Conservation (phyloP, 2,329 filamentous ascomycete species). For the Hymenoscyphus salicellus region DNA sequence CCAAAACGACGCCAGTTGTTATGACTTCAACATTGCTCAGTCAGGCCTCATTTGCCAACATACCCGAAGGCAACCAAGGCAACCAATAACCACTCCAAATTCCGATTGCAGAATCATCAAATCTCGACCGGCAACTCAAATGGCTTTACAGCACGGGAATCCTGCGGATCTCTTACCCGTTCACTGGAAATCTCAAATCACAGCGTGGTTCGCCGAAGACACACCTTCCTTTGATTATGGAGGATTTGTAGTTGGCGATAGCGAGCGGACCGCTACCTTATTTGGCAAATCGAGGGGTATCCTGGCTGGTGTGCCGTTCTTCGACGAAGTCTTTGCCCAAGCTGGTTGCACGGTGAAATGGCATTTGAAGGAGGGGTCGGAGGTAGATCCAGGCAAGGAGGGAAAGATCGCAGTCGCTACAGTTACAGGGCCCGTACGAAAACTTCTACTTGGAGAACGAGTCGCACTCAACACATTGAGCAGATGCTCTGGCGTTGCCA, state of each 20-base stretch:
- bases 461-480: slow-evolving; percentile 89
- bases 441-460: slow-evolving; percentile 78
- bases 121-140: slow-evolving; percentile 12
- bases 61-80: not conserved
- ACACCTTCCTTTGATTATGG: slow-evolving; percentile 96
- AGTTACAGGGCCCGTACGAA: slow-evolving; percentile 78
- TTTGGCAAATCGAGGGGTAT: slow-evolving; percentile 73
- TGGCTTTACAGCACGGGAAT: slow-evolving; percentile 48
- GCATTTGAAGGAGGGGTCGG: slow-evolving; percentile 73
- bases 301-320: slow-evolving; percentile 89
- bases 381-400: slow-evolving; percentile 55
- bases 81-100: not conserved
- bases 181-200: slow-evolving; percentile 57
- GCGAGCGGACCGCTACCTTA: slow-evolving; percentile 60
- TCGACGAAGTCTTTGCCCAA: slow-evolving; percentile 88
- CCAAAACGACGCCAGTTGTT: too few species aligned
- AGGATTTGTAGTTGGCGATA: slow-evolving; percentile 88
- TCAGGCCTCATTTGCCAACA: not conserved
- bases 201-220: slow-evolving; percentile 58
- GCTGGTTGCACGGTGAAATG: slow-evolving; percentile 89
- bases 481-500: slow-evolving; percentile 87
- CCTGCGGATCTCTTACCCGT: slow-evolving; percentile 75
- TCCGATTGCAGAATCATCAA: not conserved
- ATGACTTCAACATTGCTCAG: not conserved
- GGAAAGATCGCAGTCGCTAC: slow-evolving; percentile 67